phyloP scores from a whole-genome alignment of 1,284 basidiomycete genomes.

The Caloboletus firmus region DNA sequence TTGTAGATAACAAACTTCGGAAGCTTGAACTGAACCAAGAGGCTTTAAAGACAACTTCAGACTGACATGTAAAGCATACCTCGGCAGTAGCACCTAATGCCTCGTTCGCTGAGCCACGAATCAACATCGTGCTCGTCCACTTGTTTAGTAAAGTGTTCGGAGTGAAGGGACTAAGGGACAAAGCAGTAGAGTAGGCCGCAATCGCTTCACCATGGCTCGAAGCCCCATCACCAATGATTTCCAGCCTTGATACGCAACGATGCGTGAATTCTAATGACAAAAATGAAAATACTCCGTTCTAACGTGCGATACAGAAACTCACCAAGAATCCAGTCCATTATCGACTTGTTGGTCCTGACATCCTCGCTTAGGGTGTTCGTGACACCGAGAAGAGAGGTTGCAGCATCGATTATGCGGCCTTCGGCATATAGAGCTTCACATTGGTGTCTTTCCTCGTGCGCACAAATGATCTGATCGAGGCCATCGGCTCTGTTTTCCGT shows the following conservation, averaged over 20 bases:
- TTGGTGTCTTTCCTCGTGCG: no score
- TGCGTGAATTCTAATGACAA: slow-evolving; percentile 7
- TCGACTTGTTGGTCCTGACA: no score
- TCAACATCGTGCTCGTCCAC: slow-evolving; percentile 5
- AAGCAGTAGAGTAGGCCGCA: slow-evolving; percentile 1
- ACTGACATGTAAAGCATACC: background rate
- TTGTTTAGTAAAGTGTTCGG: background rate
- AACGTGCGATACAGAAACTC: background rate
- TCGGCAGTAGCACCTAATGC: background rate
- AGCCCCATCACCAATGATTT: slow-evolving; percentile 6
- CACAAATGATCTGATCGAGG: no score
- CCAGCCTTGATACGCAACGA: background rate
- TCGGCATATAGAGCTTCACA: no score
- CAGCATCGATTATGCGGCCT: no score
- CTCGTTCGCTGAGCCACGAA: background rate
- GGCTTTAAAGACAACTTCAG: background rate
- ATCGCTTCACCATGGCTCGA: background rate
- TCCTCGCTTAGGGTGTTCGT: no score
- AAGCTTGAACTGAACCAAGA: slow-evolving; percentile 3
- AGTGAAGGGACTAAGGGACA: background rate
- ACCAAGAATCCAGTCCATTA: background rate
- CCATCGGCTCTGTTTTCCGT: background rate
- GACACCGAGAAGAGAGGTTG: no score
- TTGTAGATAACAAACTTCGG: background rate
- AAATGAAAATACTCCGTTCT: background rate